phyloP scores from a whole-genome alignment of 23 red algal species.

The Pyropia yezoensis region DNA sequence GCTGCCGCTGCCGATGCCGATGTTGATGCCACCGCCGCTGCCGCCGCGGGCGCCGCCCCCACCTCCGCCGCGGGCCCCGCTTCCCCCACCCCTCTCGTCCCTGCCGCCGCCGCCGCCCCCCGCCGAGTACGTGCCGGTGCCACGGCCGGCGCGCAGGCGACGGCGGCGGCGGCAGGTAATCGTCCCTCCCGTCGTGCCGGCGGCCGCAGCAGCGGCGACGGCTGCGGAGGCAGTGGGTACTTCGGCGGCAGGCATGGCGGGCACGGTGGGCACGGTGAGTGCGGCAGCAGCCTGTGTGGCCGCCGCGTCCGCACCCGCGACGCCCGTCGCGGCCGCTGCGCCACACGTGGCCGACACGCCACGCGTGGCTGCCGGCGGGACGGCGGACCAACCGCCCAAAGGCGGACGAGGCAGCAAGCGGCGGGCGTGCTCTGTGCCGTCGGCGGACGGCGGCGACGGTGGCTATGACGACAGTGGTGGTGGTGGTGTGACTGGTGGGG shows the following conservation, averaged over 20 bases:
- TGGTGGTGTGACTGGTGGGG: no score
- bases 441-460: no score
- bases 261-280: no score
- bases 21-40: neutral
- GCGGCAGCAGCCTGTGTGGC: neutral
- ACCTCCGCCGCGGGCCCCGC: neutral
- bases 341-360: no score
- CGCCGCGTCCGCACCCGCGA: neutral
- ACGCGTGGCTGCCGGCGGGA: no score
- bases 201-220: neutral
- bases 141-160: neutral
- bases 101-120: neutral
- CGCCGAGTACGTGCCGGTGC: neutral
- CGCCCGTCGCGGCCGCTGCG: no score
- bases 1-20: neutral
- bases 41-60: neutral
- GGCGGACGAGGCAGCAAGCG: no score
- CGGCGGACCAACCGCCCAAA: no score
- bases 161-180: neutral
- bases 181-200: neutral
- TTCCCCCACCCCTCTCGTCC: neutral
- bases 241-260: no score
- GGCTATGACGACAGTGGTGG: no score
- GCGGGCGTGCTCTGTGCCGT: no score
- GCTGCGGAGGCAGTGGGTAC: neutral